Base-by-base conservation (phyloP, 2,329 filamentous ascomycete species). In the Tolypocladium paradoxum region DNA sequence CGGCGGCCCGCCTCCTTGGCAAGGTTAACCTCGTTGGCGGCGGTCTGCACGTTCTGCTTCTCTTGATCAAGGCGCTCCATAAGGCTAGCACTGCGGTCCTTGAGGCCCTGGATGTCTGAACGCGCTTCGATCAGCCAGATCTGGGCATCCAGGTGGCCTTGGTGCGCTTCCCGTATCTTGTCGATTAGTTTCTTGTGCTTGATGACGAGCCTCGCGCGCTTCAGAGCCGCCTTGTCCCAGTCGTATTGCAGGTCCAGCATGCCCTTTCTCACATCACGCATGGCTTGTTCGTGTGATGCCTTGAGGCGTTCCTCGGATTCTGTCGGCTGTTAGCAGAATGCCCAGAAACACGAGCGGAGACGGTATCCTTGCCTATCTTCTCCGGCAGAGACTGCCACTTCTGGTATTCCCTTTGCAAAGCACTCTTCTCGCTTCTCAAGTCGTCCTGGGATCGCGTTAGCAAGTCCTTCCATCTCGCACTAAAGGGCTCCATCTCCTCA, bases 61-160 rank as follows among this genome's bases (percentile, higher is more conserved):
- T 73, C 76, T 11, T 69, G 64, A 24, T 78, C 73, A 4, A 87
- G 72, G 45, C 70, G 68, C 43, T 73, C 64, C 52, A 77, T 74
- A 54, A 90, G 81, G 48, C 81, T 74, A 9, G 67, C 61, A 60
- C 90, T 89, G 54, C 84, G 83, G 18, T 73, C 72, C 60, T 81
- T 79, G n/a, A 96, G 74, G 6, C 80, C 79, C 46, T 82, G 76
- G 3, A 87, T 68, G 62, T 99, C 93, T 0, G 90, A 96, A n/a
- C 76, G 68, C 1, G 90, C 91, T 72, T 99, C 93, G 33, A 95
- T 79, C 0, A 80, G 72, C 56, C 83, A 76, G 46, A 96, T 76
- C 59, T 88, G 79, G 2, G 81, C 82, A 61, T 91, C 83, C 18
- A 91, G 68, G 12, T 89, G 70, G 16, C 79, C 77, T 47, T 84